phyloP scores from a whole-genome alignment of 2,329 filamentous ascomycete species.

The Teratosphaeria nubilosa region DNA sequence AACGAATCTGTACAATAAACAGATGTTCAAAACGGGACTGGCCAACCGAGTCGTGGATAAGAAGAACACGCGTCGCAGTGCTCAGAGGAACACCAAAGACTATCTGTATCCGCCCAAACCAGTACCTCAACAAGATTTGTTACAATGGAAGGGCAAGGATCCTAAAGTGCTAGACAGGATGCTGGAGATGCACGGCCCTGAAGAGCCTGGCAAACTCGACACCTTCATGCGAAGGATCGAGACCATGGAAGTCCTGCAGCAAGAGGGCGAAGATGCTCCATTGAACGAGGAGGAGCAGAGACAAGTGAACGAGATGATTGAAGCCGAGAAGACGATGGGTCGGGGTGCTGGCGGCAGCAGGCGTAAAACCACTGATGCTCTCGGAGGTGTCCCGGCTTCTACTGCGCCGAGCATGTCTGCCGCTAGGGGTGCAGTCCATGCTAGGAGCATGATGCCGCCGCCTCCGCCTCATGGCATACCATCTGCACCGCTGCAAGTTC shows the following conservation, averaged over 20 bases:
- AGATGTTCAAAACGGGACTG: conserved; percentile 74
- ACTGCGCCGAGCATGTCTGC: neutral
- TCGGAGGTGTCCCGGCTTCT: neutral
- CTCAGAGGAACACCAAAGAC: conserved; percentile 41
- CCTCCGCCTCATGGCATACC: neutral
- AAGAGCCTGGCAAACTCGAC: conserved; percentile 43
- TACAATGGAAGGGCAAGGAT: conserved; percentile 49
- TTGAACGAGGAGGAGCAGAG: conserved; percentile 22
- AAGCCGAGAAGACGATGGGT: neutral
- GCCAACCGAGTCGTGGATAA: conserved; percentile 73
- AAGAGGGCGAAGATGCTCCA: conserved; percentile 22
- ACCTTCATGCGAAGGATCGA: conserved; percentile 19
- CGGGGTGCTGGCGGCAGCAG: neutral
- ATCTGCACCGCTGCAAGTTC: neutral
- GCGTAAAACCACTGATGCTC: neutral
- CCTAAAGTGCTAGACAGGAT: conserved; percentile 50
- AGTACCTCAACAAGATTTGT: conserved; percentile 38
- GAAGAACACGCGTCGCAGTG: conserved; percentile 61
- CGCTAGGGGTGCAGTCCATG: neutral
- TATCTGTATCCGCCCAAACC: conserved; percentile 51
- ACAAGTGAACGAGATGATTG: conserved; percentile 19
- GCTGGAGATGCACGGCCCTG: conserved; percentile 45
- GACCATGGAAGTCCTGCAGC: conserved; percentile 26
- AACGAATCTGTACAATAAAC: conserved; percentile 59
- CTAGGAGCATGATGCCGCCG: neutral